phyloP scores from a whole-genome alignment of 2,329 filamentous ascomycete species.

The Microcera coccophila region DNA sequence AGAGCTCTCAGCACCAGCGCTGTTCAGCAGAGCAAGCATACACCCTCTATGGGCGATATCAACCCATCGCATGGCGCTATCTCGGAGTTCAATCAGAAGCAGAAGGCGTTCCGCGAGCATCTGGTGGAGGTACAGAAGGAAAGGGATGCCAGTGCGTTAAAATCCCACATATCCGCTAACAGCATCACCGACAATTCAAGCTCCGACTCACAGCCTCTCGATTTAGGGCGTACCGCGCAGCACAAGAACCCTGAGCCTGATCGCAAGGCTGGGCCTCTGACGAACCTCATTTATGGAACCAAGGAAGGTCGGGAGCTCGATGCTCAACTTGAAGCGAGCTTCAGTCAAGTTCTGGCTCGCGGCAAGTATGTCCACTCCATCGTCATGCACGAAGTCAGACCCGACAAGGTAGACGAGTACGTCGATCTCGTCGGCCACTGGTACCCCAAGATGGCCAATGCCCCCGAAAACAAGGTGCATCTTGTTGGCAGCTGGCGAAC shows the following conservation, averaged over 20 bases:
- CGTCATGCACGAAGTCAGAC: conserved; percentile 92
- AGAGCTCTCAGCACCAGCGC: conserved; percentile 58
- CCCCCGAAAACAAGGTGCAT: conserved; percentile 88
- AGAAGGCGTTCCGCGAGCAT: conserved; percentile 81
- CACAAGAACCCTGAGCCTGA: conserved; percentile 51
- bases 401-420: conserved; percentile 94
- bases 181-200: conserved; percentile 41
- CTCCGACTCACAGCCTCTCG: conserved; percentile 33
- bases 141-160: conserved; percentile 76
- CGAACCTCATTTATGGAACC: conserved; percentile 92
- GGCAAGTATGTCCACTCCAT: conserved; percentile 99
- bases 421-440: conserved; percentile 81
- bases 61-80: conserved; percentile 61
- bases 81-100: conserved; percentile 73
- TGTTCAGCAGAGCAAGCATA: conserved; percentile 36
- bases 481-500: conserved; percentile 97
- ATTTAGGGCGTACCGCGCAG: conserved; percentile 48
- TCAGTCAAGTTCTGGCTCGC: conserved; percentile 88
- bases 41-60: conserved; percentile 84
- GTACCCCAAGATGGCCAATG: conserved; percentile 85
- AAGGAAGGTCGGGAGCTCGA: conserved; percentile 93
- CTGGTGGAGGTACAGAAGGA: conserved; percentile 73
- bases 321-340: conserved; percentile 91
- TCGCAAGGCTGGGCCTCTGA: conserved; percentile 69
- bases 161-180: conserved; percentile 40